Evolutionary conservation across 2,329 filamentous ascomycete genomes (phyloP).

Genomic region (Xylariaceae sp.): DNA sequence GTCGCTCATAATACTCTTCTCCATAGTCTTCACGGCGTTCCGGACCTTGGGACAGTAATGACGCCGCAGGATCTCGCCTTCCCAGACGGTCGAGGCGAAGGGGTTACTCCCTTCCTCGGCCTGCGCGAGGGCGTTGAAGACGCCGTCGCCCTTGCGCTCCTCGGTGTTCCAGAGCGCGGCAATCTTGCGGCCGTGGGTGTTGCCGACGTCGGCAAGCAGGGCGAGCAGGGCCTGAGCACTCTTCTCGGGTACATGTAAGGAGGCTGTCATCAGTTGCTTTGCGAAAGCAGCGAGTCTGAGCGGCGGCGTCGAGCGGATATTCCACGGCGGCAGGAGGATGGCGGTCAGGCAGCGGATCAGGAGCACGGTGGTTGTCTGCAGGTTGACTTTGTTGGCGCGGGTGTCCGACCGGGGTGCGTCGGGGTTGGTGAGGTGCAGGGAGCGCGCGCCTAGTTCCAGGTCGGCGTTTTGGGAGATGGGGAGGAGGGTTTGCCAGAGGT

Average conservation of each 20-base stretch:
- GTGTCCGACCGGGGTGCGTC: slow-evolving; percentile 41
- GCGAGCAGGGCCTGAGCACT: slow-evolving; percentile 74
- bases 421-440: slow-evolving; percentile 64
- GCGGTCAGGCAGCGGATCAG: slow-evolving; percentile 80
- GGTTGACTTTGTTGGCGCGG: slow-evolving; percentile 70
- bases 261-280: slow-evolving; percentile 79
- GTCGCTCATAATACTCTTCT: slow-evolving; percentile 56
- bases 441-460: slow-evolving; percentile 73
- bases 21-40: slow-evolving; percentile 64
- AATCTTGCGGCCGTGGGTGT: slow-evolving; percentile 76
- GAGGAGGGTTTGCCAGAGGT: slow-evolving; percentile 83
- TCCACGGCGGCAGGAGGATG: slow-evolving; percentile 69
- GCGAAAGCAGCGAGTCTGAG: slow-evolving; percentile 84
- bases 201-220: slow-evolving; percentile 70
- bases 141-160: slow-evolving; percentile 84
- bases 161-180: slow-evolving; percentile 89
- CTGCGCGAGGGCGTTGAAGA: slow-evolving; percentile 66
- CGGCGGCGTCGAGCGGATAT: slow-evolving; percentile 70
- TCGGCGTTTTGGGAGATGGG: slow-evolving; percentile 75
- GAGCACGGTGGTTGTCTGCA: slow-evolving; percentile 90
- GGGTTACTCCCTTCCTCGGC: slow-evolving; percentile 85
- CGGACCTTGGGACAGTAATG: slow-evolving; percentile 86
- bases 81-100: slow-evolving; percentile 86
- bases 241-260: slow-evolving; percentile 86
- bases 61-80: slow-evolving; percentile 75